Base-by-base conservation (phyloP, 805 yeast genomes). In the Priceomyces fermenticarens region DNA sequence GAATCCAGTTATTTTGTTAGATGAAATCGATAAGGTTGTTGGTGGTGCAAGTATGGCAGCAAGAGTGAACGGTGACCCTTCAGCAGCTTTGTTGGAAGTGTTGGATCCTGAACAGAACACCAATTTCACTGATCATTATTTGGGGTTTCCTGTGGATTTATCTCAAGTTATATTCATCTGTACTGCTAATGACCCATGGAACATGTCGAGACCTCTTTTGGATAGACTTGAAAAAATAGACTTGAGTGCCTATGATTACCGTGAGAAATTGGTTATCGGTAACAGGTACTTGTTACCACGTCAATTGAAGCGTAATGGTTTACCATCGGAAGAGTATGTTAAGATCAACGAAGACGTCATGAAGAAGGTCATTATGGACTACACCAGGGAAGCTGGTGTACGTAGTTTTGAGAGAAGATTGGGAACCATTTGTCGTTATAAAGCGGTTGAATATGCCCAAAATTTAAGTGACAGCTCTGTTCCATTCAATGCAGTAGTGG, bases 81-180 rank as follows among this genome's bases (percentile, higher is more conserved):
- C 89, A 12, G 95, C 95, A 28, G 96, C 96, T 0, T 69, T 88
- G 51, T 70, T 88, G 44, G 97, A 88, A 60, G 90, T 88, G 1
- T 71, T 88, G 45, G 97, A 88, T 54, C 96, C 97, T 0, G 96
- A 88, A 58, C 96, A 88, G 57, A 88, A 88, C 60, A 62, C 68
- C 28, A 70, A 78, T 26, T 88, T 88, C 62, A 77, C 76, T 30
- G 97, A 88, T 62, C 95, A 87, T 58, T 88, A 85, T 58, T 62
- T 88, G 40, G 93, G 93, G 4, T 84, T 88, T 63, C 95, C 96
- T 0, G 72, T 88, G 14, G 96, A 88, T 56, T 65, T 88, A 48
- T 85, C 95, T 4, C 86, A 85, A 50, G 84, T 86, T 10, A 65
- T 87, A 14, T 88, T 88, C 54, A 76, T 88, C 39, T 90, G 96